Evolutionary conservation across 2,329 filamentous ascomycete genomes (phyloP), one percentile per base, ranked within the genome.

Genomic region (Apiospora pterosperma): DNA sequence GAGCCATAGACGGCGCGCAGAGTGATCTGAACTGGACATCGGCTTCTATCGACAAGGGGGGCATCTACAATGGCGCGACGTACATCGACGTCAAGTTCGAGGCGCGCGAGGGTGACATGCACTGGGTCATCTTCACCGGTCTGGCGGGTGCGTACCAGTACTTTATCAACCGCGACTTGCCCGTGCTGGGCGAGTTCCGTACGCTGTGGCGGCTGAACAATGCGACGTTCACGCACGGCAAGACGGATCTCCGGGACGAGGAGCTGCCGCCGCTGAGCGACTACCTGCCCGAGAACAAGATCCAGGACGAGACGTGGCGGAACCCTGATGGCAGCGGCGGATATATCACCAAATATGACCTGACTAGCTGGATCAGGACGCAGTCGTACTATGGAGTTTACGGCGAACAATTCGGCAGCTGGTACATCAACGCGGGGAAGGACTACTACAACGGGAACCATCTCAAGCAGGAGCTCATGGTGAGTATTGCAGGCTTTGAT

Each of bases 141-240:
- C 78, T 84, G 1, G 73, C 79, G 2, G 83, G 83, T n/a, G 81
- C 83, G n/a, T 85, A 85, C 68, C 83, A 85, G 63, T 85, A 85
- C 72, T 82, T 85, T 61, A 80, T 85, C 65, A 85, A 85, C 69
- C 80, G 74, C 61, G 79, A 76, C 4, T 72, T 85, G 4, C 81
- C 83, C 1, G 75, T 74, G 0, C 75, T 85, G 7, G 81, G 82
- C 60, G 81, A 84, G 66, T 83, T 84, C 68, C 75, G 83, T 23
- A 83, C 82, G 0, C 75, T 85, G 2, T 83, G 80, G 77, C 77
- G 82, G 8, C 75, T 85, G 14, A 81, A 82, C 62, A 84, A 84
- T 63, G 72, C 71, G 0, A 81, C 80, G 0, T 85, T 85, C 64
- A 74, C 80, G 1, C 77, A 77, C 60, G 83, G 81, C 0, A 75